These are phyloP conservation scores for Saccharomyces paradoxus DNA, from an alignment of 805 yeast genomes.

Conservation along the genomic window DNA sequence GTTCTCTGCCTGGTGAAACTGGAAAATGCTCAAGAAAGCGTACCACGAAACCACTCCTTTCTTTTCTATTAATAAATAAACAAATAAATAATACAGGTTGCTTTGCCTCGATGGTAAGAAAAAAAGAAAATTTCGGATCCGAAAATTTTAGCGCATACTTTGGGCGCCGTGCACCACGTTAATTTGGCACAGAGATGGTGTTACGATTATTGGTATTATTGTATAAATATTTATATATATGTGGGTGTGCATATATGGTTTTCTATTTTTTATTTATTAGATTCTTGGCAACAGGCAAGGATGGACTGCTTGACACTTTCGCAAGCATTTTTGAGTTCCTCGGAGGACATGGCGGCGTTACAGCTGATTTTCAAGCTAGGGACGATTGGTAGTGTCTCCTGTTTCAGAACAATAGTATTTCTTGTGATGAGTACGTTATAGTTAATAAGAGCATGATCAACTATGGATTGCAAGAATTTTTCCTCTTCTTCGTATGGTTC, in stretches of 20 bases:
- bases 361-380: constrained; percentile 51
- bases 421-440: constrained; percentile 58
- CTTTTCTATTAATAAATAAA: background rate
- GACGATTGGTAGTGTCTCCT: constrained; percentile 62
- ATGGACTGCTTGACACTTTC: constrained; percentile 31
- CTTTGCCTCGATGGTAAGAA: background rate
- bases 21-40: background rate
- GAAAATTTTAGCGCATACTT: background rate
- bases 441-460: constrained; percentile 44
- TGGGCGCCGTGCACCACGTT: background rate
- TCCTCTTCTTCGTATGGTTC: constrained; percentile 41
- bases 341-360: constrained; percentile 38
- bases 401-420: constrained; percentile 54
- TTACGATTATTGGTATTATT: background rate
- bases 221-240: background rate
- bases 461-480: constrained; percentile 55
- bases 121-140: background rate
- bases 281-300: constrained; percentile 11
- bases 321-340: constrained; percentile 40
- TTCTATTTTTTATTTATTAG: background rate
- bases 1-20: background rate
- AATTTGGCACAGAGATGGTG: background rate
- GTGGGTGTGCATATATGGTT: background rate
- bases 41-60: background rate
- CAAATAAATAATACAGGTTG: background rate